Conservation (phyloP, 78 protist species). For the Polysphondylium violaceum region DNA sequence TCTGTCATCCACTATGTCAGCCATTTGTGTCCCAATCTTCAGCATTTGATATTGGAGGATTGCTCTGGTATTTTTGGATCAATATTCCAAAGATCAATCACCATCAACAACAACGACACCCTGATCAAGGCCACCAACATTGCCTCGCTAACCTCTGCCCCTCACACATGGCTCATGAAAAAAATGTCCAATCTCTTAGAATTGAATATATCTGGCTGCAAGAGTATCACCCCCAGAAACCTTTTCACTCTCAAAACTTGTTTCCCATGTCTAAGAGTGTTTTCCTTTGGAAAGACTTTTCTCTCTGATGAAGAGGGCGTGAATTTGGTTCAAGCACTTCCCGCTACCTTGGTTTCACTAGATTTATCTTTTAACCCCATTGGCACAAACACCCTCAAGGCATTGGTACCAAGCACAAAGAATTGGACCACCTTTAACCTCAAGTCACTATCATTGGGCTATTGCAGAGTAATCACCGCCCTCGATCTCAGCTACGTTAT, state of each 20-base stretch:
- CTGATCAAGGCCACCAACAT: background rate
- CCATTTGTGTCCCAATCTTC: conserved; percentile 28
- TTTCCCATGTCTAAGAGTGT: conserved; percentile 8
- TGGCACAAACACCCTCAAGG: conserved; percentile 3
- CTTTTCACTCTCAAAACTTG: background rate
- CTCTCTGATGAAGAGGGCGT: conserved; percentile 61
- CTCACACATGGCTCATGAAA: conserved; percentile 12
- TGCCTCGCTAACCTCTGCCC: conserved; percentile 11
- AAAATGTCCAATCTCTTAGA: conserved; percentile 14
- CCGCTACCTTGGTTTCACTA: conserved; percentile 8
- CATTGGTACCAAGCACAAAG: conserved; percentile 12
- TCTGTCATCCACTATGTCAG: conserved; percentile 16
- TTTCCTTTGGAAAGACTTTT: conserved; percentile 35
- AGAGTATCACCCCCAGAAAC: conserved; percentile 5
- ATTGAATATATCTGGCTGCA: conserved; percentile 37
- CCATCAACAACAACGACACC: background rate
- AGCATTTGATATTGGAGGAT: conserved; percentile 4
- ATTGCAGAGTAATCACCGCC: conserved; percentile 36
- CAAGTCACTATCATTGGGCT: conserved; percentile 7
- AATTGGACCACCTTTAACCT: conserved; percentile 20
- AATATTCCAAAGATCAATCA: conserved; percentile 25
- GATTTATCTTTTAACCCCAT: conserved; percentile 61
- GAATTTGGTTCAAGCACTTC: conserved; percentile 35
- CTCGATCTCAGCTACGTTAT: background rate
- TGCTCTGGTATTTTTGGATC: conserved; percentile 51